A percentile compares a stretch with the other conserved stretches of the same genome.
Evolutionary conservation across 225 moss, liverwort and hornwort species (phyloP).

Genomic region (Sphagnum tenellum): DNA sequence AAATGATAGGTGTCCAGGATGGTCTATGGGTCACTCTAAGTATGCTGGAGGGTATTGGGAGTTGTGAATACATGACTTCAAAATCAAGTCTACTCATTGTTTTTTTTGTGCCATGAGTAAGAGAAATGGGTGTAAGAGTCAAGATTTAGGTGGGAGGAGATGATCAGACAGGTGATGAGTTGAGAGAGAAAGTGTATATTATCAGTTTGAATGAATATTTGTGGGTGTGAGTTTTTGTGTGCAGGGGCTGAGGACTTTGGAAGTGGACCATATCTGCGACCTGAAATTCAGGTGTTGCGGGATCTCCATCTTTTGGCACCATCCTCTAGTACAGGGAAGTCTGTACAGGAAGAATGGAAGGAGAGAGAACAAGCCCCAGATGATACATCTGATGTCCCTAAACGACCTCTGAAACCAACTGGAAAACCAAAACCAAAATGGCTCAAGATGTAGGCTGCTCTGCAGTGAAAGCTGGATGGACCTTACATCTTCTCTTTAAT

Average conservation of each 20-base stretch:
- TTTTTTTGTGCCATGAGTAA: too few species aligned
- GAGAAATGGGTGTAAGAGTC: too few species aligned
- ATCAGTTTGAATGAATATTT: background rate
- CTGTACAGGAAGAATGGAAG: slow-evolving; percentile 12
- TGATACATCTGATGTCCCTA: slow-evolving; percentile 18
- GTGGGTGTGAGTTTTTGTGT: background rate
- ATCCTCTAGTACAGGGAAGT: slow-evolving; percentile 8
- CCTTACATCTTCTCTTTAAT: too few species aligned
- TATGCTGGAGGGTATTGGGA: background rate
- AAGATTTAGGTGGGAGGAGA: too few species aligned
- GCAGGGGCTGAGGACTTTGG: slow-evolving; percentile 20
- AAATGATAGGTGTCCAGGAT: too few species aligned
- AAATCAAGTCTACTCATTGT: background rate
- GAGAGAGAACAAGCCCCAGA: slow-evolving; percentile 32
- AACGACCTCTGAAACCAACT: slow-evolving; percentile 17
- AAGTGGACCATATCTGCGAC: slow-evolving; percentile 60
- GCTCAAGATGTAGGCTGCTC: slow-evolving; percentile 43
- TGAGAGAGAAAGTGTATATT: background rate
- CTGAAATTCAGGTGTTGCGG: slow-evolving; percentile 73
- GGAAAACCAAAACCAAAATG: slow-evolving; percentile 68
- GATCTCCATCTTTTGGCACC: slow-evolving; percentile 64
- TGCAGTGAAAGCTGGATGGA: too few species aligned
- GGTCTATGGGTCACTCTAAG: too few species aligned
- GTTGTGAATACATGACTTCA: background rate
- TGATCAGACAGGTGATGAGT: too few species aligned